Evolutionary conservation across 1,139 yeast species (phyloP).

Genomic region (Saccharomyces hybrid): DNA sequence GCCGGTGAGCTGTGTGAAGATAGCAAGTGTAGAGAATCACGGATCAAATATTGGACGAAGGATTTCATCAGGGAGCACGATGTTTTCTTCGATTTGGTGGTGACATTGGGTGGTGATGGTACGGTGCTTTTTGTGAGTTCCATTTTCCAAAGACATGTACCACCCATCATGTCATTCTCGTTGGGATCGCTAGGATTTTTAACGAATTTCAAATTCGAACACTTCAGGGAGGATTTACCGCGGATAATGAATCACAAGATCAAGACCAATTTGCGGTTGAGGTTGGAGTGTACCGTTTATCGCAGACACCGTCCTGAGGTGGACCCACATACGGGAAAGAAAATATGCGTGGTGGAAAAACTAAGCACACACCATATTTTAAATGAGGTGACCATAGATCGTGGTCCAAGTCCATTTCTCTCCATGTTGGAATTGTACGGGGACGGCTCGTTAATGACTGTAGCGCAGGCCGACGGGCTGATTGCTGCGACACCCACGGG

Average conservation of each 20-base stretch:
- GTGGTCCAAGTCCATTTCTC: slow-evolving; percentile 85
- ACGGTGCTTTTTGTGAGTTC: slow-evolving; percentile 77
- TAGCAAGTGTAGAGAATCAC: slow-evolving; percentile 25
- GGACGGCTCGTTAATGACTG: slow-evolving; percentile 68
- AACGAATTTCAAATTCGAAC: slow-evolving; percentile 68
- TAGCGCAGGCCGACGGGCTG: slow-evolving; percentile 86
- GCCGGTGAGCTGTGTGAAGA: slow-evolving; percentile 34
- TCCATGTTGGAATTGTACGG: slow-evolving; percentile 79
- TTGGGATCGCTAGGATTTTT: slow-evolving; percentile 77
- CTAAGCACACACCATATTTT: slow-evolving; percentile 71
- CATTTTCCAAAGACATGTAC: slow-evolving; percentile 70
- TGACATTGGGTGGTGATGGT: slow-evolving; percentile 87
- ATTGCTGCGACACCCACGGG: slow-evolving; percentile 90
- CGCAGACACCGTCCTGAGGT: slow-evolving; percentile 21
- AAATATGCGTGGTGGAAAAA: slow-evolving; percentile 44
- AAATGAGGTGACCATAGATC: slow-evolving; percentile 75
- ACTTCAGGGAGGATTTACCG: slow-evolving; percentile 50
- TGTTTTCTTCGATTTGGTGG: slow-evolving; percentile 62
- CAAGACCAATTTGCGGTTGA: slow-evolving; percentile 70
- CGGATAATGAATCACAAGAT: slow-evolving; percentile 61
- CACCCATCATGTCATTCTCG: slow-evolving; percentile 79
- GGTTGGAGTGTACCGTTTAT: slow-evolving; percentile 63
- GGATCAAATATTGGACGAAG: slow-evolving; percentile 63
- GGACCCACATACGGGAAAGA: slow-evolving; percentile 19
- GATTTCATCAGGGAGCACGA: slow-evolving; percentile 43